A percentile compares a stretch with the other conserved stretches of the same genome.
These are phyloP conservation scores for Neurospora sp. DNA, from an alignment of 495 filamentous ascomycete genomes.

Conservation along the genomic window DNA sequence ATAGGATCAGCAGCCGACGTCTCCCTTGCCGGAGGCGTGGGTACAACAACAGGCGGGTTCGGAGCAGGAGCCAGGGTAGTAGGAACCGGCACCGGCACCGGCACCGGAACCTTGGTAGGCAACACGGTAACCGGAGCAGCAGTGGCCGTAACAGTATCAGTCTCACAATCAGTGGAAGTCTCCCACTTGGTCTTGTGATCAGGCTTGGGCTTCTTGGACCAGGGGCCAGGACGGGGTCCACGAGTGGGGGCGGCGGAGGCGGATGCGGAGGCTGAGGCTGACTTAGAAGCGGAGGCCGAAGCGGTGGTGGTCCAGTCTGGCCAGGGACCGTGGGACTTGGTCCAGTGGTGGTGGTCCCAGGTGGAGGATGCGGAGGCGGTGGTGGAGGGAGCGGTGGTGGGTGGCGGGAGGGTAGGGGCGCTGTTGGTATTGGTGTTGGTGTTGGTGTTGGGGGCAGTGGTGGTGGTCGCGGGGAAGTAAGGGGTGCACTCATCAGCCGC, in stretches of 20 bases:
- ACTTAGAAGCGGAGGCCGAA: not conserved
- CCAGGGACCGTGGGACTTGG: constrained; percentile 1
- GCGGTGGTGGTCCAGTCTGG: not conserved
- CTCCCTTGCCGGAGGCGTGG: not conserved
- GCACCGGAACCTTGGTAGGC: not conserved
- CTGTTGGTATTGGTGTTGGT: not conserved
- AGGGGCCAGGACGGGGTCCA: not conserved
- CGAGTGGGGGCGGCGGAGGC: not conserved
- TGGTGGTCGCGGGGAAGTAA: constrained; percentile 4
- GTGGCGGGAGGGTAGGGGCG: not conserved
- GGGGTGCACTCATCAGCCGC: constrained; percentile 15
- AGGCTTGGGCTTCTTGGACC: not conserved
- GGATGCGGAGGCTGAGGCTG: not conserved
- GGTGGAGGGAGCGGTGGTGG: not conserved
- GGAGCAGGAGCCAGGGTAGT: not conserved
- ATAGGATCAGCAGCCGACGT: not conserved
- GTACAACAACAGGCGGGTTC: not conserved
- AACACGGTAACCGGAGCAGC: not conserved
- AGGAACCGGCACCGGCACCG: not conserved
- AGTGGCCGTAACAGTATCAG: not conserved
- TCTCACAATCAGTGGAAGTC: not conserved
- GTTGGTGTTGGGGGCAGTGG: not conserved
- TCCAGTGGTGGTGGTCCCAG: constrained; percentile 1
- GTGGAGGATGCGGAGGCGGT: not conserved
- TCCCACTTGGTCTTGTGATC: not conserved